phyloP scores from a whole-genome alignment of 2,329 filamentous ascomycete genomes.

The Alternaria brassicicola region DNA sequence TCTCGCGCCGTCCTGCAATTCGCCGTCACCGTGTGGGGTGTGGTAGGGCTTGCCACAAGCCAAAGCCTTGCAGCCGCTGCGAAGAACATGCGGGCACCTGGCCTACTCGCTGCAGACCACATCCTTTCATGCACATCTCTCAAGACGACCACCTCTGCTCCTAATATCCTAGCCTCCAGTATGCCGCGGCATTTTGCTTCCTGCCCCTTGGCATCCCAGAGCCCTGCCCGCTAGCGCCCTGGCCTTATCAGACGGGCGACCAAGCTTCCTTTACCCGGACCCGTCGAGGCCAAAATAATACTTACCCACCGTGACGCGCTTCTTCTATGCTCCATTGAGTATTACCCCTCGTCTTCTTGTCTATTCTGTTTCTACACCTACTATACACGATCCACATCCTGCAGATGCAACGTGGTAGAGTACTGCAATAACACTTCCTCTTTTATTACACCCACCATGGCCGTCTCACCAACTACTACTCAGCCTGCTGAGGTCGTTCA shows the following conservation, averaged over 20 bases:
- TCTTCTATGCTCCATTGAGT: slow-evolving; percentile 47
- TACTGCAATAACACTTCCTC: slow-evolving; percentile 30
- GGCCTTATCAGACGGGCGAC: slow-evolving; percentile 48
- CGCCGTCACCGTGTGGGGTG: slow-evolving; percentile 46
- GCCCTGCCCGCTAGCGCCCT: slow-evolving; percentile 36
- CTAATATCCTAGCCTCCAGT: slow-evolving; percentile 41
- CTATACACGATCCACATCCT: slow-evolving; percentile 40
- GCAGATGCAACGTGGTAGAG: slow-evolving; percentile 40
- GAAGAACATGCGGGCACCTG: slow-evolving; percentile 44
- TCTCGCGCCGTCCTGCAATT: slow-evolving; percentile 38
- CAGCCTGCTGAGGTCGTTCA: slow-evolving; percentile 43
- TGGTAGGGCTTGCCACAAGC: slow-evolving; percentile 43
- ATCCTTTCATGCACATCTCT: slow-evolving; percentile 39
- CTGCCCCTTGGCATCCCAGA: slow-evolving; percentile 39
- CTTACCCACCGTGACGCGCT: slow-evolving; percentile 47
- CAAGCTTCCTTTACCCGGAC: slow-evolving; percentile 41
- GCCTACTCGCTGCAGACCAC: slow-evolving; percentile 40
- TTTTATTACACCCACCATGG: slow-evolving; percentile 33
- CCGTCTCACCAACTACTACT: slow-evolving; percentile 42
- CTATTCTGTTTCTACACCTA: slow-evolving; percentile 42
- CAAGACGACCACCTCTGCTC: slow-evolving; percentile 38
- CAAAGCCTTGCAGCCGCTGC: slow-evolving; percentile 42
- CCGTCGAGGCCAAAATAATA: slow-evolving; percentile 47
- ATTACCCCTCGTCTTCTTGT: slow-evolving; percentile 45
- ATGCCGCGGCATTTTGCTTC: slow-evolving; percentile 43